phyloP scores from a whole-genome alignment of 176 grass and related monocot species.

The Musa acuminata region DNA sequence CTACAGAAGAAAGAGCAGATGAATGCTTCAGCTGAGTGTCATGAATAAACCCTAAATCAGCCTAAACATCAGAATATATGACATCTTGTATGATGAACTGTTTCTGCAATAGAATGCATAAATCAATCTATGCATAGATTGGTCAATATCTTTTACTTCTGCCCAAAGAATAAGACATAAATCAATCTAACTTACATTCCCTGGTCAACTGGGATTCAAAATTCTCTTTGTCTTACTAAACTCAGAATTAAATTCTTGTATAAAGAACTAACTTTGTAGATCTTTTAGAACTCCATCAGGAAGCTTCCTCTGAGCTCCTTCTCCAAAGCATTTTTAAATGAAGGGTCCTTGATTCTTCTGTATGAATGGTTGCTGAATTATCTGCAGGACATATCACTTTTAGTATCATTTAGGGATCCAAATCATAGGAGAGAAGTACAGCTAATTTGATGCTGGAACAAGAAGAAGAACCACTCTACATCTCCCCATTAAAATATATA shows the following conservation, averaged over 20 bases:
- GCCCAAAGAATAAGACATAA: too few species aligned
- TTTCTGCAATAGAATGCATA: too few species aligned
- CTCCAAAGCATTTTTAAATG: not conserved
- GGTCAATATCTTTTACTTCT: too few species aligned
- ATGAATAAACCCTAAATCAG: too few species aligned
- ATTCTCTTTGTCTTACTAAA: not conserved
- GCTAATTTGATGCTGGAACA: not conserved
- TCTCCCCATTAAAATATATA: not conserved
- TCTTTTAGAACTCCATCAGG: not conserved
- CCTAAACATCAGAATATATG: too few species aligned
- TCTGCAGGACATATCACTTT: not conserved
- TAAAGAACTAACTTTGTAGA: not conserved
- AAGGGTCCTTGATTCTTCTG: not conserved
- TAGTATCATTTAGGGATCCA: not conserved
- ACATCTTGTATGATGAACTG: too few species aligned
- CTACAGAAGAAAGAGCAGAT: not conserved
- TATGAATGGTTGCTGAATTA: not conserved
- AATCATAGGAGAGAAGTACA: not conserved
- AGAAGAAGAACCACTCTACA: not conserved
- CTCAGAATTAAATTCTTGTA: not conserved
- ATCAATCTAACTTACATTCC: too few species aligned
- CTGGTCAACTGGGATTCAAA: too few species aligned
- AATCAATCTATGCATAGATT: too few species aligned
- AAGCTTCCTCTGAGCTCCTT: not conserved
- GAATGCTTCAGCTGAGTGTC: not conserved